These are phyloP conservation scores for Anisogramma anomala DNA, from an alignment of 2,329 filamentous ascomycete species.

Conservation along the genomic window DNA sequence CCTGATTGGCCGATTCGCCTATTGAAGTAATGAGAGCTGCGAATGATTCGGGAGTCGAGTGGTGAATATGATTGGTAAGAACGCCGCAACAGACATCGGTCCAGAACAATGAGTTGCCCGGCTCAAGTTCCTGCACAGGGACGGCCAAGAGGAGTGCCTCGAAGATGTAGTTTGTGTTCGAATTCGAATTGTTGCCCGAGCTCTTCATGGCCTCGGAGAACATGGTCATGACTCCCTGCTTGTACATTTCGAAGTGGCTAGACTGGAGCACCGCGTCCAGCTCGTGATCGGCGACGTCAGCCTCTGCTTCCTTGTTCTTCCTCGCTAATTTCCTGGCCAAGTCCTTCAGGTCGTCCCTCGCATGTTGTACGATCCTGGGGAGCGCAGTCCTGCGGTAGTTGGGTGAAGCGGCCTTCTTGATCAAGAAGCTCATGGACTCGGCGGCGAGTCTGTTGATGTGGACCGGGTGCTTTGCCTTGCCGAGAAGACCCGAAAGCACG, in stretches of 20 bases:
- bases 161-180: conserved; percentile 44
- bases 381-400: conserved; percentile 67
- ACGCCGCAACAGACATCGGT: conserved; percentile 62
- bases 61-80: conserved; percentile 71
- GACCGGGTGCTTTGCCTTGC: conserved; percentile 67
- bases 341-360: conserved; percentile 54
- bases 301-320: neutral
- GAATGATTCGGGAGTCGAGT: conserved; percentile 65
- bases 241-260: conserved; percentile 56
- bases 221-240: conserved; percentile 82
- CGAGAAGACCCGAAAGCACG: conserved; percentile 72
- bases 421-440: conserved; percentile 85
- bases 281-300: conserved; percentile 6
- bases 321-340: conserved; percentile 14
- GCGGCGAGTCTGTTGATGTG: conserved; percentile 89
- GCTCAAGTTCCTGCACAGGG: conserved; percentile 37
- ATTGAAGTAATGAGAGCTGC: conserved; percentile 53
- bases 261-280: conserved; percentile 29
- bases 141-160: conserved; percentile 39
- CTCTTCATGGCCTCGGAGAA: conserved; percentile 72
- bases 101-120: conserved; percentile 39
- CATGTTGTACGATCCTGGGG: conserved; percentile 57
- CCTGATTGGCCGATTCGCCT: conserved; percentile 34
- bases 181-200: conserved; percentile 47
- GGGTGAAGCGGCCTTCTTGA: conserved; percentile 74